Percentiles rank a stretch among this genome's conserved stretches.
Conservation (phyloP, 2,329 filamentous ascomycete genomes). For the Periconia macrospinosa region DNA sequence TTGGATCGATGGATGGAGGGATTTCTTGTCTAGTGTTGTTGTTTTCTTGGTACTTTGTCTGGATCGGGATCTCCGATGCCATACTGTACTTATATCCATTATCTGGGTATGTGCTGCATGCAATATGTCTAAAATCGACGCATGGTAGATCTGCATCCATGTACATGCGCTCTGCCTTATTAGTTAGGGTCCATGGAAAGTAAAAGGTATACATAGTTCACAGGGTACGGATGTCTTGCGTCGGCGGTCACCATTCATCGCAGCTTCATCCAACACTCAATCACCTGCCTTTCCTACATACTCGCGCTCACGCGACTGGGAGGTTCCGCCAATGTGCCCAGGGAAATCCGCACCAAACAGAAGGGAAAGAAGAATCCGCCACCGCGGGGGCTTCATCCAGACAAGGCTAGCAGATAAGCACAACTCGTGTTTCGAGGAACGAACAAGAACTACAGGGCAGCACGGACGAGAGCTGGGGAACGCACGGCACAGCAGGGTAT, state of each 20-base stretch:
- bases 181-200: too few relatives aligned
- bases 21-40: not conserved
- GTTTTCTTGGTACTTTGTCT: not conserved
- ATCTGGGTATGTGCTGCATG: not conserved
- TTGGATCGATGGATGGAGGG: not conserved
- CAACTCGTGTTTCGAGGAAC: not conserved
- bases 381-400: not conserved
- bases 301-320: not conserved
- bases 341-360: not conserved
- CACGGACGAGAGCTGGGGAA: not conserved
- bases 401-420: not conserved
- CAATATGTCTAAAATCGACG: not conserved
- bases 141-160: not conserved
- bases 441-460: not conserved
- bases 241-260: too few relatives aligned
- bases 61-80: not conserved
- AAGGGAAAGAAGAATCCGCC: not conserved
- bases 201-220: too few relatives aligned
- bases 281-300: not conserved
- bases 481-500: too few relatives aligned
- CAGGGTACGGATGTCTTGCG: too few relatives aligned
- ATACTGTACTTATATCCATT: not conserved
- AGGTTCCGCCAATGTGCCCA: not conserved
- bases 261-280: not conserved
- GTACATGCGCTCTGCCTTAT: too few relatives aligned